Base-by-base conservation (phyloP, 2,329 filamentous ascomycete species). In the Exophiala spinifera region DNA sequence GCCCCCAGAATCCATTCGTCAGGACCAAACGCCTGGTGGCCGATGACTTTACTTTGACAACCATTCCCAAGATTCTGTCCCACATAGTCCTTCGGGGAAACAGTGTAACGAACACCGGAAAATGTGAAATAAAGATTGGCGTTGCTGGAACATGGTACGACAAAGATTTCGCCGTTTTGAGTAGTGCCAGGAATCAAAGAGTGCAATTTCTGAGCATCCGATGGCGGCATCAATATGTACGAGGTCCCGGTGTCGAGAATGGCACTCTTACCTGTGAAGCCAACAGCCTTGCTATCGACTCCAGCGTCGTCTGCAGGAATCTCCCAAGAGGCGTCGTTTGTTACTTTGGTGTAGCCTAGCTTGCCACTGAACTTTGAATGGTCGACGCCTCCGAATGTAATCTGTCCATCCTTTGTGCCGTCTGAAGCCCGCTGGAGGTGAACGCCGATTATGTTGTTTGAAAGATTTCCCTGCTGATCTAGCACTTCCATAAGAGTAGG, bases 211-310 rank as follows among this genome's bases (percentile, higher is more conserved):
- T 79, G 76, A 1, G 89, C 87, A 64, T 91, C 85, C 2, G 74
- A 73, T 1, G 77, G 71, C 1, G 89, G 88, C 4, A 88, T 82
- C 60, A 95, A 84, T 23, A 90, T 81, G 67, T 86, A 94, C 0
- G 86, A 88, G 0, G 90, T 94, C 46, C 90, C 90, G 0, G 88
- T 91, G 70, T 95, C 91, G 62, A 95, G 85, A 67, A 91, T 89
- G 28, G 86, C 88, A 1, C 76, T 75, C 46, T 79, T 82, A 33
- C 69, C 71, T 8, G 85, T 74, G n/a, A 79, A 76, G 11, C 79
- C 78, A 7, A 76, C 73, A n/a, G 46, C 52, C 40, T 79, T 76
- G 44, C 81, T 85, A 55, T 85, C 78, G 43, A 86, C 81, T 2
- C 80, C 75, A 47, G 85, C 79, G 62, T 86, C 84, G 40, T 84